Evolutionary conservation across 1,284 basidiomycete genomes (phyloP), one percentile per base, ranked within the genome.

Genomic region (Fomitiporia mediterranea): DNA sequence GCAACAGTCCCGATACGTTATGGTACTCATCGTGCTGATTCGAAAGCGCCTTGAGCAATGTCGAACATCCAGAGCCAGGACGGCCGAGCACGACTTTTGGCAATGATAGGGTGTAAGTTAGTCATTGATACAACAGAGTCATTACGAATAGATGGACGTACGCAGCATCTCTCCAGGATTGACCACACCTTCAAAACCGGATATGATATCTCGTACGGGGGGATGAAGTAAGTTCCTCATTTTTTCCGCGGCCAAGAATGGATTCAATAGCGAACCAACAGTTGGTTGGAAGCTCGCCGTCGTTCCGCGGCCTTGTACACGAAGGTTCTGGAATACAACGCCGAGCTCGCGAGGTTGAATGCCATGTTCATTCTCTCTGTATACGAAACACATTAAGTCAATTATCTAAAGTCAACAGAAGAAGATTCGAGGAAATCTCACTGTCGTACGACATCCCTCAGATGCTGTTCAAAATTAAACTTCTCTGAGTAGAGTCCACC

Each of bases 1-100:
- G 62, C 1, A 72, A 62, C 0, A 68, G 57, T 11, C 74, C 74
- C 5, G 67, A 53, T 13, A 72, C 63, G 46, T 61, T 58, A 56
- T 69, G 63, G 61, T 69, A 76, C 17, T 69, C 70, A 5, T 61
- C 60, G 17, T 68, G 68, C 51, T 72, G 68, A 61, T 74, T 74
- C 27, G 74, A 69, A 32, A 76, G 65, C 5, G 70, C 68, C 60
- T 74, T 73, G 53, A 76, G 66, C 55, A 76, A 69, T 2, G 73
- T 72, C 4, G 68, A 67, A 65, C 74, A 76, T 7, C 74, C 74
- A 1, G 70, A 62, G 30, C 71, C 71, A 11, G 74, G 74, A 9
- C 69, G 65, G 13, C 74, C 74, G 21, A 76, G 65, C 21, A 75
- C 74, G 25, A 72, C 64, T 66, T 51, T 21, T 34, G 25, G 43